A percentile compares a stretch with the other conserved stretches of the same genome.
These are phyloP conservation scores for Cytospora chrysosperma DNA, from an alignment of 2,329 filamentous ascomycete genomes.

Conservation along the genomic window DNA sequence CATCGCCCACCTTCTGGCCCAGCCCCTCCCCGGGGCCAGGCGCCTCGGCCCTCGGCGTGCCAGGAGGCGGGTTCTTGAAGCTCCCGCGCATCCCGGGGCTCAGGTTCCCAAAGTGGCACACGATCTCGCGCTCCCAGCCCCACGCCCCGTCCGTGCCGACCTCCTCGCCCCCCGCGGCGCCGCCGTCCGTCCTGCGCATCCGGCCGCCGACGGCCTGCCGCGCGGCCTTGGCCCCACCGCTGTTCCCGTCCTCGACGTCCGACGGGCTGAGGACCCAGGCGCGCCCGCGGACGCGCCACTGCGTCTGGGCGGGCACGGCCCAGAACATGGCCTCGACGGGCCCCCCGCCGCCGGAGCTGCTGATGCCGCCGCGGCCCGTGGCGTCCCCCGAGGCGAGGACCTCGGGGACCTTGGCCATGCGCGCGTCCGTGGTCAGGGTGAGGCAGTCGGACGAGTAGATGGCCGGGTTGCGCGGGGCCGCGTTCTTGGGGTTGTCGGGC, in stretches of 20 bases:
- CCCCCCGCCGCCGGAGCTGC: slow-evolving; percentile 63
- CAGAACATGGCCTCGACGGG: slow-evolving; percentile 84
- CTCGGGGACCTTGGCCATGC: slow-evolving; percentile 81
- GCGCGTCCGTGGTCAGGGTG: slow-evolving; percentile 81
- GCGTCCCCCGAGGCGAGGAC: slow-evolving; percentile 54
- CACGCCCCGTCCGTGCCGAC: slow-evolving; percentile 51
- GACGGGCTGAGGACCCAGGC: slow-evolving; percentile 69
- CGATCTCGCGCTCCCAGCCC: slow-evolving; percentile 78
- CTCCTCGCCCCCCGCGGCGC: slow-evolving; percentile 25
- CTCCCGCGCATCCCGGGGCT: slow-evolving; percentile 75
- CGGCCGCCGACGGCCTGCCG: slow-evolving; percentile 58
- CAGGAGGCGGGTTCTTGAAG: slow-evolving; percentile 72
- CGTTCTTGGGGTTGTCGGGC: slow-evolving; percentile 68
- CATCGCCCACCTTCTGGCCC: slow-evolving; percentile 65
- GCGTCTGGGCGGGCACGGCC: slow-evolving; percentile 66
- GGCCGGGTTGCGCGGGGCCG: slow-evolving; percentile 66
- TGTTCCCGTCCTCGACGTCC: slow-evolving; percentile 54
- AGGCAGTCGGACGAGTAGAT: slow-evolving; percentile 73
- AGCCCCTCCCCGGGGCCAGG: slow-evolving; percentile 44
- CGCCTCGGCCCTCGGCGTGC: slow-evolving; percentile 55
- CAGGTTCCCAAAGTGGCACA: slow-evolving; percentile 86
- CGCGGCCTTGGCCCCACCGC: slow-evolving; percentile 55
- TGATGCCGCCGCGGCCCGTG: slow-evolving; percentile 43
- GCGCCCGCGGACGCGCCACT: slow-evolving; percentile 81
- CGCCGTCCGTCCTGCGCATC: slow-evolving; percentile 54